phyloP scores from a whole-genome alignment of 768 basidiomycete genomes.

The Amanita fuliginea region DNA sequence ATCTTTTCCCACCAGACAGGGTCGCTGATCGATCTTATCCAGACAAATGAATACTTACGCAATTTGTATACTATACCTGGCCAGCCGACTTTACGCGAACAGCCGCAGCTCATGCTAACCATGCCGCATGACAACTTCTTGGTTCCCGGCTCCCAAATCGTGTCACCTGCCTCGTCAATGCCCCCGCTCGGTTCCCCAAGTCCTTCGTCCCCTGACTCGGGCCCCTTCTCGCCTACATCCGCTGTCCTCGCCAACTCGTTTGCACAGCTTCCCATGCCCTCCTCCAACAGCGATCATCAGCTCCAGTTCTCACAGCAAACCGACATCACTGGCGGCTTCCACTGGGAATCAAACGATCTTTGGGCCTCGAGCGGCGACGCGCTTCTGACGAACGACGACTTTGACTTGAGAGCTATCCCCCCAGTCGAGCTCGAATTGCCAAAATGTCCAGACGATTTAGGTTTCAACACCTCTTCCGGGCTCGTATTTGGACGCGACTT shows the following conservation, averaged over 20 bases:
- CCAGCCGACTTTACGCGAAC: constrained; percentile 8
- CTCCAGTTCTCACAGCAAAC: constrained; percentile 24
- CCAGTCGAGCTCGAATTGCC: constrained; percentile 49
- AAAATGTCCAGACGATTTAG: constrained; percentile 24
- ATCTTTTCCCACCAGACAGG: neutral
- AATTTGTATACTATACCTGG: constrained; percentile 30
- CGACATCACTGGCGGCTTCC: constrained; percentile 23
- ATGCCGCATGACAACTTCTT: constrained; percentile 26
- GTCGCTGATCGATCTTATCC: neutral
- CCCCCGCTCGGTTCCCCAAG: constrained; percentile 31
- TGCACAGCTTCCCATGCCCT: constrained; percentile 14
- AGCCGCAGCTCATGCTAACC: constrained; percentile 26
- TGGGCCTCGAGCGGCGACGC: constrained; percentile 22
- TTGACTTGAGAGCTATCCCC: constrained; percentile 55
- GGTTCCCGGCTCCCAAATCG: constrained; percentile 31
- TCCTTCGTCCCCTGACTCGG: constrained; percentile 38
- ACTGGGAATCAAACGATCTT: constrained; percentile 21
- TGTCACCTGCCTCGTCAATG: constrained; percentile 34
- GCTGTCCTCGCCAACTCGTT: constrained; percentile 18
- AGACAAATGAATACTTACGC: constrained; percentile 42
- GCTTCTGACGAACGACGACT: constrained; percentile 47
- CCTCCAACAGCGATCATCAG: constrained; percentile 10
- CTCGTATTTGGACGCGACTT: constrained; percentile 23
- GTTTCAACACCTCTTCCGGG: constrained; percentile 14
- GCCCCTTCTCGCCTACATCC: constrained; percentile 39